Evolutionary conservation across 192 early-diverging fungal species (phyloP).

Genomic region (Allomyces macrogynus): DNA sequence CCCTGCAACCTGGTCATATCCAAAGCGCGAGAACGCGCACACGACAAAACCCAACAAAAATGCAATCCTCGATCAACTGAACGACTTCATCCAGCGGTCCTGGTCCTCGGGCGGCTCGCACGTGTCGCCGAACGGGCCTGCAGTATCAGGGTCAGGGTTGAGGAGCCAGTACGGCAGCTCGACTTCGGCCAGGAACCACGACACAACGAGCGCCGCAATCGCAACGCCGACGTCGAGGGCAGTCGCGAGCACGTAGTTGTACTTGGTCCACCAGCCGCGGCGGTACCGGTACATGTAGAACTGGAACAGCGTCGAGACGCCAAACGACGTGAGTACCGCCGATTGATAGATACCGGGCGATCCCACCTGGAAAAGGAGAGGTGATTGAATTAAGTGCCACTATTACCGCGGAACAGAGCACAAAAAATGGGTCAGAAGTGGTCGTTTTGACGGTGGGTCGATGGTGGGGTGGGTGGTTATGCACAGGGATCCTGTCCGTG

Average conservation of each 20-base stretch:
- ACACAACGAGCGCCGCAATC: slow-evolving; percentile 24
- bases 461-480: not conserved
- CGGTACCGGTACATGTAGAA: slow-evolving; percentile 25
- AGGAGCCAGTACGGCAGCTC: no score
- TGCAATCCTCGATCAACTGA: no score
- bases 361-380: not conserved
- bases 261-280: slow-evolving; percentile 36
- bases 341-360: not conserved
- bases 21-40: no score
- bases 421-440: no score
- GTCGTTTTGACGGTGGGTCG: no score
- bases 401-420: not conserved
- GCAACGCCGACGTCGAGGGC: slow-evolving; percentile 37
- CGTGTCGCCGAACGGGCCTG: no score
- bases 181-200: no score
- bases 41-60: no score
- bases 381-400: slow-evolving; percentile 11
- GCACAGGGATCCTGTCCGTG: not conserved
- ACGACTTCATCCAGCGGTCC: no score
- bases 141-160: no score
- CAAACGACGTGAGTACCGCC: slow-evolving; percentile 12
- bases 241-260: slow-evolving; percentile 46
- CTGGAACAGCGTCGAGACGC: slow-evolving; percentile 28
- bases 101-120: no score
- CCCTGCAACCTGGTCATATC: no score